Evolutionary conservation across 257 asterid species (phyloP), one percentile per base, ranked within the genome.

Genomic region (Cruciata laevipes): DNA sequence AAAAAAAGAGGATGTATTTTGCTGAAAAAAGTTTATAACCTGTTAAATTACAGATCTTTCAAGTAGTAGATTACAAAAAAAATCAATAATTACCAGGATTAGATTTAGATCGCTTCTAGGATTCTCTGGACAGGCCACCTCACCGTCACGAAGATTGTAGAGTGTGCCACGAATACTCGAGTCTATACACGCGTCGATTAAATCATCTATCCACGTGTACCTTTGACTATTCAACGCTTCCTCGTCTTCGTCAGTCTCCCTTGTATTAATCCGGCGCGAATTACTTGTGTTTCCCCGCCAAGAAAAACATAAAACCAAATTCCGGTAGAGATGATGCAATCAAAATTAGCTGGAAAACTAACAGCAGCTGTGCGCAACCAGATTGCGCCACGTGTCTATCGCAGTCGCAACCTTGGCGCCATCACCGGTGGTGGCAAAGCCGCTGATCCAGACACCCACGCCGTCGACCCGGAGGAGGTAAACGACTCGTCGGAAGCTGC

Each of bases 381-480:
- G 55, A 49, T 44, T 21, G n/a, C 33, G 35, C 69, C 73, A 40
- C 23, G 40, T 60, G 20, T 60, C 65, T 1, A 58, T 62, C 14
- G 51, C 3, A 1, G 9, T 18, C 66, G 56, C 17, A 67, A 71
- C 6, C 30, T 79, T 35, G 68, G 76, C 24, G 40, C 67, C 66
- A 74, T 80, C 61, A 49, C 82, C 61, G 20, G 80, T 0, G 79
- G 79, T 6, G 90, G 91, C 42, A 69, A 81, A 65, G 84, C 93
- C 0, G 92, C 88, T 4, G 97, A 88, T 65, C 96, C 94, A 0
- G 83, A 83, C 16, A 63, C 52, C 30, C 97, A 88, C 58, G 75
- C 91, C 61, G 91, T 79, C 0, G 75, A 86, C 10, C 89, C 75
- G 10, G 86, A 84, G 31, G 97, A 70, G 0, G 38, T 11, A 16